Percentiles rank a stretch among this genome's conserved stretches.
Evolutionary conservation across 306 rosid species (phyloP).

Genomic region (Lotus japonicus): DNA sequence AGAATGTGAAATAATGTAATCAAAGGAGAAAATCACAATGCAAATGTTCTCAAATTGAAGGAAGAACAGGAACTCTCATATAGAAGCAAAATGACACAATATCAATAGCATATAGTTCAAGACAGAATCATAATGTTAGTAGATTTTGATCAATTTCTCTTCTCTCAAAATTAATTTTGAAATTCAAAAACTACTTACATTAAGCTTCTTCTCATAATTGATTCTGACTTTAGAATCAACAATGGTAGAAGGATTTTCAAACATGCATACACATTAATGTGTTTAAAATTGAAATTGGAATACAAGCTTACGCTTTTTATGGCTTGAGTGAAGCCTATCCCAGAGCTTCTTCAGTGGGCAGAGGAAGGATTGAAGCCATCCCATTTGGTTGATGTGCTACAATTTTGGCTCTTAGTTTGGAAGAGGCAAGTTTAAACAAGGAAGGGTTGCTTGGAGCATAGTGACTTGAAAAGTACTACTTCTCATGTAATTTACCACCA

Average conservation of each 20-base stretch:
- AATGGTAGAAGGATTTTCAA: no score
- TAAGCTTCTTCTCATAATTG: no score
- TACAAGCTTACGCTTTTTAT: slow-evolving; percentile 31
- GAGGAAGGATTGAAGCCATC: slow-evolving; percentile 50
- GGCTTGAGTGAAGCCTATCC: slow-evolving; percentile 50
- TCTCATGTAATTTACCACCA: slow-evolving; percentile 9
- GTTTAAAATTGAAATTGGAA: background rate
- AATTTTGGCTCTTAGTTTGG: slow-evolving; percentile 25
- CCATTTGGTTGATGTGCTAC: slow-evolving; percentile 37
- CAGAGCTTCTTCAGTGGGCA: slow-evolving; percentile 66
- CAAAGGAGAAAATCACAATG: background rate
- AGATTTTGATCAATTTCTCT: no score
- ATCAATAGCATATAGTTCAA: background rate
- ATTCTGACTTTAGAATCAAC: no score
- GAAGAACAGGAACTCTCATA: background rate
- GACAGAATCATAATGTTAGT: background rate
- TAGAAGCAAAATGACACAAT: background rate
- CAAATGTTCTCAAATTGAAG: background rate
- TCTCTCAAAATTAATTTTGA: no score
- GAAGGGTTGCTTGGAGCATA: slow-evolving; percentile 27
- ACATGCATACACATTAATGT: no score
- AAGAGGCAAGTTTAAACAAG: slow-evolving; percentile 13
- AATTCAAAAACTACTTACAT: no score
- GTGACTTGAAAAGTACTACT: slow-evolving; percentile 31
- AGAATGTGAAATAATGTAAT: background rate